Evolutionary conservation across 495 filamentous ascomycete genomes (phyloP).

Genomic region (Pyrenula aspistea): DNA sequence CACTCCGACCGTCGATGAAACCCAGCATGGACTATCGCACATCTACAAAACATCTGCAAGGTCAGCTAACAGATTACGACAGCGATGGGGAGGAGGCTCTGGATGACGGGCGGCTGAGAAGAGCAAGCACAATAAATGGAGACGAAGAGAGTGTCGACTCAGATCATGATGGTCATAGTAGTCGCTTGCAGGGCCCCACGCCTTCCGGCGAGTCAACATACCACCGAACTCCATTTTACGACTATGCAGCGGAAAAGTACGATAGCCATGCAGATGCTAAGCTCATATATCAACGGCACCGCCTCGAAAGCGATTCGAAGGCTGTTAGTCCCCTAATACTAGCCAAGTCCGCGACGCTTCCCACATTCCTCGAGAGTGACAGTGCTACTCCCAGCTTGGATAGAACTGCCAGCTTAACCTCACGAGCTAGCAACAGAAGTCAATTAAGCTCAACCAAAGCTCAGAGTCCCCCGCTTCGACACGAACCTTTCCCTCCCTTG

Average conservation of each 20-base stretch:
- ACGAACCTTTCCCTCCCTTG: constrained; percentile 8
- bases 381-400: constrained; percentile 4
- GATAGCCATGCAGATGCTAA: constrained; percentile 87
- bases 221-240: constrained; percentile 71
- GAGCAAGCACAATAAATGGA: background rate
- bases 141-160: background rate
- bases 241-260: constrained; percentile 79
- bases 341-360: constrained; percentile 2
- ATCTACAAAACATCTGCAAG: background rate
- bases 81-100: constrained; percentile 1
- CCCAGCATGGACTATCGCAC: background rate
- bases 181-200: background rate
- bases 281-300: constrained; percentile 86
- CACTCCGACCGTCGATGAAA: background rate
- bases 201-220: constrained; percentile 10
- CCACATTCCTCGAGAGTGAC: constrained; percentile 9
- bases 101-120: background rate
- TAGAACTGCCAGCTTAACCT: constrained; percentile 15
- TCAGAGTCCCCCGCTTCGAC: constrained; percentile 1
- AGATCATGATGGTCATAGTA: background rate
- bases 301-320: constrained; percentile 42
- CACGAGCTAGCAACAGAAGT: constrained; percentile 10
- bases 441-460: background rate
- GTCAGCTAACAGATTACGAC: background rate
- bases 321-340: constrained; percentile 17